Evolutionary conservation across 306 rosid genomes (phyloP).

Genomic region (Cucumis cinereus): DNA sequence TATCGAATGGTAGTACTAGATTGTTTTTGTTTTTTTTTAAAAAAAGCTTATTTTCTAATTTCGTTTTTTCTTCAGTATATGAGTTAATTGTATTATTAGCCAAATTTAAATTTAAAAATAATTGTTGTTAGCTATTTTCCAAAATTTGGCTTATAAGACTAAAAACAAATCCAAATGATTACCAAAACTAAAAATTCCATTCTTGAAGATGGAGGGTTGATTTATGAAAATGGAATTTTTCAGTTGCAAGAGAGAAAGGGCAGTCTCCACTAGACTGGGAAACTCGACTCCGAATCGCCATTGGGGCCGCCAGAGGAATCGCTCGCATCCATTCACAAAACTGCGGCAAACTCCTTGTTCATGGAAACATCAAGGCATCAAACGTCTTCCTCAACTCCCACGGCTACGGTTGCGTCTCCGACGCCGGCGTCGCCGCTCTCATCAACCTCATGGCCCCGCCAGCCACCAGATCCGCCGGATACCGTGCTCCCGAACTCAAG

Average conservation of each 20-base stretch:
- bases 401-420: slow-evolving; percentile 74
- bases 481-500: slow-evolving; percentile 84
- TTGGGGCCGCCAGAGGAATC: slow-evolving; percentile 83
- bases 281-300: slow-evolving; percentile 51
- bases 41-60: too few relatives aligned
- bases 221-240: neutral
- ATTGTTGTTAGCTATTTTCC: too few relatives aligned
- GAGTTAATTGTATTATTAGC: too few relatives aligned
- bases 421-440: slow-evolving; percentile 46
- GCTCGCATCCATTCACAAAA: slow-evolving; percentile 54
- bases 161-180: too few relatives aligned
- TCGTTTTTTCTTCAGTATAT: too few relatives aligned
- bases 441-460: slow-evolving; percentile 48
- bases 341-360: slow-evolving; percentile 70
- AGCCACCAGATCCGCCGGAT: slow-evolving; percentile 47
- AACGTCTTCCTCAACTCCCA: slow-evolving; percentile 63
- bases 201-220: neutral
- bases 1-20: too few relatives aligned
- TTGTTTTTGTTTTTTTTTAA: too few relatives aligned
- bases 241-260: slow-evolving; percentile 57
- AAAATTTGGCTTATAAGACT: too few relatives aligned
- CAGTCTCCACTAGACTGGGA: slow-evolving; percentile 71
- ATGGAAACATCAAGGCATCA: slow-evolving; percentile 89
- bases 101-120: too few relatives aligned
- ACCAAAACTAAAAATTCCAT: too few relatives aligned